A percentile compares a stretch with the other conserved stretches of the same genome.
phyloP scores from a whole-genome alignment of 2,329 filamentous ascomycete species.

The Dactylellina parvicollis region DNA sequence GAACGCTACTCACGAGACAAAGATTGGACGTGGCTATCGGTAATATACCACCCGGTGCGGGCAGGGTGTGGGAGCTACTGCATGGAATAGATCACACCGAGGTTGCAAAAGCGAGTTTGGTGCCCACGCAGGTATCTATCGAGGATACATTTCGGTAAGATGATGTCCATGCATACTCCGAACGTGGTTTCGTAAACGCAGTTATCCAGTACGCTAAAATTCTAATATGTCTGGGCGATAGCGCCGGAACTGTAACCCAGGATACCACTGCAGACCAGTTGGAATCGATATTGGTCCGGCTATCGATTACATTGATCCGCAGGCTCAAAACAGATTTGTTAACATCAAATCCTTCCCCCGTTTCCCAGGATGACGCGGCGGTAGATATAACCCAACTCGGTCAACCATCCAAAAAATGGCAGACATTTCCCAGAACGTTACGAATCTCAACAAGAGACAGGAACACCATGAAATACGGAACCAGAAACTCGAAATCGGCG shows the following conservation, averaged over 20 bases:
- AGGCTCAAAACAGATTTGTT: conserved; percentile 58
- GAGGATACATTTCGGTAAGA: conserved; percentile 82
- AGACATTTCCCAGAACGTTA: conserved; percentile 81
- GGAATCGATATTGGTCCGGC: conserved; percentile 43
- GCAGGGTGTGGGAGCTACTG: conserved; percentile 77
- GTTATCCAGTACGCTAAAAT: too few relatives aligned
- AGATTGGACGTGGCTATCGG: conserved; percentile 65
- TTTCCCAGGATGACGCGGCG: conserved; percentile 44
- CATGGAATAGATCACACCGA: conserved; percentile 81
- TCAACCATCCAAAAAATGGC: conserved; percentile 67
- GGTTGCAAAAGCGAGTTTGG: conserved; percentile 74
- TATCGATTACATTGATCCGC: conserved; percentile 58
- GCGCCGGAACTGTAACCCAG: conserved; percentile 68
- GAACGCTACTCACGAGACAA: conserved; percentile 34
- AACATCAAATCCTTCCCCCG: conserved; percentile 49
- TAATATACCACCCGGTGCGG: conserved; percentile 71
- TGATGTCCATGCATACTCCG: conserved; percentile 72
- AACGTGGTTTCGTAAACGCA: too few relatives aligned
- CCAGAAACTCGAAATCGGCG: conserved; percentile 77
- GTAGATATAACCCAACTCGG: conserved; percentile 48
- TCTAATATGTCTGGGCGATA: conserved; percentile 68
- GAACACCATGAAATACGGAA: conserved; percentile 66
- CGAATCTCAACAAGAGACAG: conserved; percentile 80
- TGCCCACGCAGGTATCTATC: conserved; percentile 90
- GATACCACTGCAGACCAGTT: conserved; percentile 66